phyloP scores from a whole-genome alignment of 2,329 filamentous ascomycete species.

The Nannizziopsis arthrosporioides region DNA sequence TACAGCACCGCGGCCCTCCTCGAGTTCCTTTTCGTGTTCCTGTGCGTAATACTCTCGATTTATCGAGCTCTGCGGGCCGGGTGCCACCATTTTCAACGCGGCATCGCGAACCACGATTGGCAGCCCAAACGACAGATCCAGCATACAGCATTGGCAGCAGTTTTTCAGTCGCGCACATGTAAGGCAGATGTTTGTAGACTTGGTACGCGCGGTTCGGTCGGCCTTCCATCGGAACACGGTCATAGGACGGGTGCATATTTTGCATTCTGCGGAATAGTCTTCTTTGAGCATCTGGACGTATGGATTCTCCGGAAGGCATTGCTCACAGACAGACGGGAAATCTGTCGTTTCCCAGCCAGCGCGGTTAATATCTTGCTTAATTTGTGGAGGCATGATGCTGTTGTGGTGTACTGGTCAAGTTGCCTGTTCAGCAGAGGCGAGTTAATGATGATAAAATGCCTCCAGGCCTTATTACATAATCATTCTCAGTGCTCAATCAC shows the following conservation, averaged over 20 bases:
- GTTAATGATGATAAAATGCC: background rate
- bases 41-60: conserved; percentile 97
- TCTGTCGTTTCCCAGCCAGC: conserved; percentile 79
- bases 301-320: conserved; percentile 87
- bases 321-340: conserved; percentile 54
- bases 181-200: conserved; percentile 87
- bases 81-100: conserved; percentile 93
- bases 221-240: conserved; percentile 93
- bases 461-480: background rate
- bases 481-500: background rate
- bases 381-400: conserved; percentile 59
- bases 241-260: conserved; percentile 84
- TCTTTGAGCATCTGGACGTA: conserved; percentile 99
- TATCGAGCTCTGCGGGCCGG: conserved; percentile 80
- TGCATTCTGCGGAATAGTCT: conserved; percentile 80
- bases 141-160: conserved; percentile 98
- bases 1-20: conserved; percentile 71
- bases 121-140: conserved; percentile 88
- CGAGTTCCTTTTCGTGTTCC: conserved; percentile 89
- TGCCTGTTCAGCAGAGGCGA: no score
- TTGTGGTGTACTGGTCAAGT: background rate
- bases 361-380: conserved; percentile 90
- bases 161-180: conserved; percentile 97
- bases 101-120: conserved; percentile 93
- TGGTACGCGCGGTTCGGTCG: conserved; percentile 81